Conservation (phyloP, 768 basidiomycete genomes). For the Trametes villosa region DNA sequence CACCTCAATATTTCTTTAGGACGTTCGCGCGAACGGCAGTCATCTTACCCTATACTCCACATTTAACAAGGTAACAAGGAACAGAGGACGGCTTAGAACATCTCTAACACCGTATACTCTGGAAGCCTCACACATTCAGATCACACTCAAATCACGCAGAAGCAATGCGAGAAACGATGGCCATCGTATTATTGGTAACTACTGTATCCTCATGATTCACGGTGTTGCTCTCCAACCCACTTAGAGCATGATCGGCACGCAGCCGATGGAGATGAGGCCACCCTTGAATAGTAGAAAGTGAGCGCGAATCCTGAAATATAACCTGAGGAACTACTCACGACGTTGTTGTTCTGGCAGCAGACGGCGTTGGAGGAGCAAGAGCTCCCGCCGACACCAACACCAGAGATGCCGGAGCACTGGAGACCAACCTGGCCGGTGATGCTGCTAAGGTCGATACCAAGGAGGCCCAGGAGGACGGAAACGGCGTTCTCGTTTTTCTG, state of each 20-base stretch:
- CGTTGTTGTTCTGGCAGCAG: conserved; percentile 33
- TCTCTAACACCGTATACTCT: too few species aligned
- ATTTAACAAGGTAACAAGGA: too few species aligned
- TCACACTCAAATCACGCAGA: neutral
- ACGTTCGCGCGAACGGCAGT: too few species aligned
- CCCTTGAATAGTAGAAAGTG: neutral
- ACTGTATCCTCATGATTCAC: conserved; percentile 4
- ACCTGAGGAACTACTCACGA: conserved; percentile 18
- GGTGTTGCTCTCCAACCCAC: neutral
- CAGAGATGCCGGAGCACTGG: conserved; percentile 29
- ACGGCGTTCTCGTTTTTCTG: conserved; percentile 13
- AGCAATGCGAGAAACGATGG: neutral
- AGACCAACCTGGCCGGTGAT: conserved; percentile 29
- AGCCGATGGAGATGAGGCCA: conserved; percentile 23
- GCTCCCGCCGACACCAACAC: conserved; percentile 22
- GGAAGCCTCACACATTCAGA: too few species aligned
- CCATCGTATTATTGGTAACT: neutral
- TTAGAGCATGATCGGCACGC: conserved; percentile 22
- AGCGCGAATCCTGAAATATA: too few species aligned
- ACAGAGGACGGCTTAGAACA: too few species aligned
- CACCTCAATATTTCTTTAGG: too few species aligned
- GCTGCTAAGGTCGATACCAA: conserved; percentile 25
- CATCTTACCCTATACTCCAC: too few species aligned
- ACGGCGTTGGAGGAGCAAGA: conserved; percentile 24
- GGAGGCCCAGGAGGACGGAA: conserved; percentile 24